Evolutionary conservation across 2,329 filamentous ascomycete species (phyloP), one percentile per base, ranked within the genome.

Genomic region (Hymenoscyphus repandus): DNA sequence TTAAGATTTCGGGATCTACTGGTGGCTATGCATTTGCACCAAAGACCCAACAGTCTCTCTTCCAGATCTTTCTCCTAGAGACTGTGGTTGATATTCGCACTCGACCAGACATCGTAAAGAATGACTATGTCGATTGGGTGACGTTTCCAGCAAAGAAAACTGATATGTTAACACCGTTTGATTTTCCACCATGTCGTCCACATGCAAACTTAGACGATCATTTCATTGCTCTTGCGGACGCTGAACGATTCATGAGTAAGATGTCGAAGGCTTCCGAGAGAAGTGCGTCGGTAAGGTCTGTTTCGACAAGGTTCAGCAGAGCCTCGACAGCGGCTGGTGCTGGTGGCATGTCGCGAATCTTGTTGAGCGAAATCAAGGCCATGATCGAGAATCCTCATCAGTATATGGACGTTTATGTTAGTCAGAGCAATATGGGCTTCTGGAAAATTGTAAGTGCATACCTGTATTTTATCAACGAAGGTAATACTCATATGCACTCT

Each of bases 381-480:
- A 59, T 57, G 46, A 41, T 49, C 1, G 52, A 56, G 20, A 55
- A 58, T 15, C 58, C 52, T 12, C 52, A 57, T 38, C 45, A 47
- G 6, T 54, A 54, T 32, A 58, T 58, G 49, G 58, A 59, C 47
- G 49, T 58, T 32, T 61, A 59, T 36, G 56, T 61, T 33, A 58
- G 51, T 27, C 54, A 61, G 41, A 52, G 45, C 15, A 50, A 61
- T 34, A 59, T 61, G 53, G 40, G 47, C 6, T 58, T 61, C 46
- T 87, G 83, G 83, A 77, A 82, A 52, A 74, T 85, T 51, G 42
- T 44, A 7, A 34, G 42, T 44, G 7, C 7, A 27, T 7, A 27
- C 7, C 22, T 4, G 22, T 4, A 27, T 27, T 27, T 4, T 4
- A 27, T 27, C 22, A 7, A 27, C 10, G 12, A 11, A 13, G 34